Conservation (phyloP, 306 rosid species). For the Fragaria vesca region DNA sequence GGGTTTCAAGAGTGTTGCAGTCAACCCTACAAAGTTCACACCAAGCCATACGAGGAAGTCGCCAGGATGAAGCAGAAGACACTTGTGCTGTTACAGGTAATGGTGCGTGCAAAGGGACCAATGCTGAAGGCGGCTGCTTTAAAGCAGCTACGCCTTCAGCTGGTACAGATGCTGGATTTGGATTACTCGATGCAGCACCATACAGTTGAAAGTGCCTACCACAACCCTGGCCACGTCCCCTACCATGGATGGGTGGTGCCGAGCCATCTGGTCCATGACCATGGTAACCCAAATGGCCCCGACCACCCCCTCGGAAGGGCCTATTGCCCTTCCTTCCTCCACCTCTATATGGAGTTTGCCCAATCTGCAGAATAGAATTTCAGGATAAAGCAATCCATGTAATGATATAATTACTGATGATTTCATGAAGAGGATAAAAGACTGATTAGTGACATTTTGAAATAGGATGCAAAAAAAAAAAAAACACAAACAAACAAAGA, state of each 20-base stretch:
- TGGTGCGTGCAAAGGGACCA: constrained; percentile 34
- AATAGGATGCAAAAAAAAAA: constrained; percentile 8
- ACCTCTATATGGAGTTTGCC: constrained; percentile 62
- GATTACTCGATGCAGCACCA: constrained; percentile 46
- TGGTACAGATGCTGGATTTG: constrained; percentile 34
- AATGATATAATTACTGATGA: constrained; percentile 26
- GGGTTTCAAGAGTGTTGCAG: constrained; percentile 74
- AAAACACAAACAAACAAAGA: not conserved
- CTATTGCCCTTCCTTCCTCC: constrained; percentile 73
- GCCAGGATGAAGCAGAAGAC: constrained; percentile 46
- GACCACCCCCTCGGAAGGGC: constrained; percentile 67
- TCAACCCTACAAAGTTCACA: constrained; percentile 87
- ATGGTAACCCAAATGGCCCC: constrained; percentile 38
- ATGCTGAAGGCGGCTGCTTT: constrained; percentile 43
- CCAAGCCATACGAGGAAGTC: constrained; percentile 44
- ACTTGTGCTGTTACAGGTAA: constrained; percentile 44
- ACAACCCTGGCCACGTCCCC: constrained; percentile 61
- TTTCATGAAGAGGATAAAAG: not conserved
- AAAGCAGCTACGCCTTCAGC: constrained; percentile 42
- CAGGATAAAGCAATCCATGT: constrained; percentile 40
- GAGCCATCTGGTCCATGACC: constrained; percentile 34
- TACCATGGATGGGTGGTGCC: constrained; percentile 33
- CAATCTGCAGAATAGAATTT: constrained; percentile 58
- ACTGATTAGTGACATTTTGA: constrained; percentile 7
- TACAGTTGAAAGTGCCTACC: constrained; percentile 53